Evolutionary conservation across 306 rosid genomes (phyloP), one percentile per base, ranked within the genome.

Genomic region (Sicyos edulis): DNA sequence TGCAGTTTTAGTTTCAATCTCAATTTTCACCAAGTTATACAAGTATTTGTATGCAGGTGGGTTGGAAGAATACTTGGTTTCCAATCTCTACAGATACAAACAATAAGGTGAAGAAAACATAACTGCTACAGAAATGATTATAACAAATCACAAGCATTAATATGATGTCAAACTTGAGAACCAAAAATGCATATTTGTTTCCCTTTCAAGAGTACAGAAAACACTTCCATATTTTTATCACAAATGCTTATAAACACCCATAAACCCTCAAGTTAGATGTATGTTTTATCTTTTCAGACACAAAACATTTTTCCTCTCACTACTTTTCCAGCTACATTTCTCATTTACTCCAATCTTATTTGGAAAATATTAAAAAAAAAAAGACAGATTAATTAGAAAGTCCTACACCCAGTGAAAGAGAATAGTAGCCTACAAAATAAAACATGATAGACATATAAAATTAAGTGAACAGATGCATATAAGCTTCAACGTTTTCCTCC

Each of bases 61-160:
- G 77, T 84, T 84, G 52, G 91, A 75, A 15, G 52, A 15, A 77
- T 93, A 89, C 73, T 86, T 87, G 60, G 88, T 6, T 74, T 93
- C 99, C 96, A 93, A 85, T 82, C 99, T 91, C 99, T 93, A 81
- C 73, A 76, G 44, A 40, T 58, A 82, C 74, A 84, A 47, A 75
- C 60, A 77, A 78, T 10, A 57, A 54, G 14, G 59, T 52, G 65
- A 22, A 73, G 19, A 80, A 29, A 11, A 44, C 16, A 47, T 7
- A 13, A 47, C 32, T 1, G 17, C 47, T 8, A 73, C 17, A 22
- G 52, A 51, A 32, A 50, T 22, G 24, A 20, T 42, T n/a, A 15
- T 20, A 57, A 73, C 76, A 55, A 73, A 66, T 14, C 32, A 44
- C 16, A 44, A 21, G 72, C 52, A 67, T 32, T 21, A 37, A 45